Evolutionary conservation across 225 moss, liverwort and hornwort species (phyloP).

Genomic region (Physcomitrium patens): DNA sequence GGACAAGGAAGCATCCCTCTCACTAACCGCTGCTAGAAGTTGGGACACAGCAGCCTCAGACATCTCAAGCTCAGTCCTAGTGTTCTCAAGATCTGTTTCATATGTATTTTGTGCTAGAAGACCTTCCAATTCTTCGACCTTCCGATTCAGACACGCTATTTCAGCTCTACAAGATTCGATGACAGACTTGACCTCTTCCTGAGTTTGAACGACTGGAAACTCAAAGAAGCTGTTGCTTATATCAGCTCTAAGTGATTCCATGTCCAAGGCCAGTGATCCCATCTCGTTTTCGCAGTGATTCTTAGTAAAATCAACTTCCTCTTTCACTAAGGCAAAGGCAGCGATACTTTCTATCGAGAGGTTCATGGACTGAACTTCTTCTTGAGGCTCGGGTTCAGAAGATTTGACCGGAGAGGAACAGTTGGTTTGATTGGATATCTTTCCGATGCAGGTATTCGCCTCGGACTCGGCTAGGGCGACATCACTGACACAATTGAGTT

Average conservation of each 20-base stretch:
- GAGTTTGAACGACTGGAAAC: conserved; percentile 53
- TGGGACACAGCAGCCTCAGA: conserved; percentile 65
- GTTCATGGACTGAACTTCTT: conserved; percentile 35
- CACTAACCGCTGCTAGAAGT: conserved; percentile 52
- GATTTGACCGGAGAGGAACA: not conserved
- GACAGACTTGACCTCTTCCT: conserved; percentile 47
- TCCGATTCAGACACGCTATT: conserved; percentile 34
- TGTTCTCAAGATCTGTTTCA: conserved; percentile 39
- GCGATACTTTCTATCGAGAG: conserved; percentile 53
- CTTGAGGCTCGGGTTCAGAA: conserved; percentile 9
- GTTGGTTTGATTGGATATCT: conserved; percentile 20
- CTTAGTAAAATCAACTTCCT: conserved; percentile 57
- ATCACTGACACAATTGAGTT: conserved; percentile 33
- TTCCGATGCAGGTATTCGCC: conserved; percentile 33
- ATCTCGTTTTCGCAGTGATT: conserved; percentile 59
- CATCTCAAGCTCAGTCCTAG: conserved; percentile 63
- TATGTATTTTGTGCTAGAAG: conserved; percentile 38
- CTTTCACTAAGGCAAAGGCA: conserved; percentile 50
- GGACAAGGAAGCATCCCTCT: conserved; percentile 51
- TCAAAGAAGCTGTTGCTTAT: conserved; percentile 57
- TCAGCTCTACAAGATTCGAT: conserved; percentile 46
- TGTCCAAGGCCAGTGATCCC: conserved; percentile 48
- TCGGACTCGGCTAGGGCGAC: conserved; percentile 32
- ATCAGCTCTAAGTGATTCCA: conserved; percentile 53
- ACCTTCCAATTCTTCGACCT: conserved; percentile 42